Base-by-base conservation (phyloP, 2,329 filamentous ascomycete genomes). In the Chaetomium sp. region DNA sequence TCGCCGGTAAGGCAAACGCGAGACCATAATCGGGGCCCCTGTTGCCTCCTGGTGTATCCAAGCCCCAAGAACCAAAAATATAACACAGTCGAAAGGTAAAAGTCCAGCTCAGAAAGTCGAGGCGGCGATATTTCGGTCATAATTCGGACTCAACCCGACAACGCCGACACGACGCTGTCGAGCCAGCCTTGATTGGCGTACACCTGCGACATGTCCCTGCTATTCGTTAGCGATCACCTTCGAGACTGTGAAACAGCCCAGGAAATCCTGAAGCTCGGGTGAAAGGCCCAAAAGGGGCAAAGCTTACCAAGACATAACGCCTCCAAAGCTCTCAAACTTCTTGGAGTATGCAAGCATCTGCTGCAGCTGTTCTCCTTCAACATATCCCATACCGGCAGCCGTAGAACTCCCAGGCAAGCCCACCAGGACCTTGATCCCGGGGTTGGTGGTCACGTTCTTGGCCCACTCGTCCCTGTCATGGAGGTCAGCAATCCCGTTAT, bases 301-400 rank as follows among this genome's bases (percentile, higher is more conserved):
- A 6, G 57, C 58, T 36, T 42, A 87, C 57, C 71, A 86, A 75
- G 57, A 42, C 84, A 87, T 86, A 34, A 84, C 76, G 35, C 85
- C 85, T 6, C 83, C 84, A 63, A 87, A 87, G 68, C 77, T 85
- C 3, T 71, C 68, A 64, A 78, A 87, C 42, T 70, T 66, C 69
- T 78, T 77, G 45, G 71, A 74, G 63, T 80, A 85, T 37, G 73
- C 55, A 59, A 87, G 76, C 36, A 84, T 73, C 5, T 71, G 65
- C 19, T 66, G 69, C 41, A 87, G 72, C 27, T 73, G 67, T n/a
- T 63, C 61, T 2, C 76, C 75, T 6, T 69, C 63, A 10, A 76
- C 65, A 65, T 86, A 88, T 2, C 84, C 84, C 3, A 71, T 72
- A 5, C 80, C 80, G 2, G 79, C 80, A 4, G 79, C 82, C 6